Evolutionary conservation across 129 eudicot genomes (phyloP), one percentile per base, ranked within the genome.

Genomic region (Pittosporum tobira): DNA sequence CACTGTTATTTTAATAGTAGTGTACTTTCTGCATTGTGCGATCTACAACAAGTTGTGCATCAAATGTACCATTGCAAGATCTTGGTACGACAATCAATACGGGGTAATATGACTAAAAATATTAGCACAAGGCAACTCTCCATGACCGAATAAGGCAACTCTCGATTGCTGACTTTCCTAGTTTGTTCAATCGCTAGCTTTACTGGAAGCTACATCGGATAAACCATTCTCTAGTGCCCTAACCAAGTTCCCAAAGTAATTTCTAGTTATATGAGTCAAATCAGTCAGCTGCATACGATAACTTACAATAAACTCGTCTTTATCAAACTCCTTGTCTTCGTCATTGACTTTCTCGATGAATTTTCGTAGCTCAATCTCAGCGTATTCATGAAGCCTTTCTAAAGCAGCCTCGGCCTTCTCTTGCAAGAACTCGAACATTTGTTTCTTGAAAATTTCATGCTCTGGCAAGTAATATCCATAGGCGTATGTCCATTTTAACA

Each of bases 221-320:
- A 79, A 71, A 59, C 84, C 84, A 23, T 74, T 74, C 69, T 79
- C 72, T 24, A 79, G 56, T 0, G 77, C 84, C 55, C 69, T 57
- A 15, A 79, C 84, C 72, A 79, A 64, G 42, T 79, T 74, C 54
- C 74, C 77, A 63, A 74, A 79, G 59, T 74, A 79, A 16, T 61
- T 49, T 1, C 72, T 54, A 46, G 84, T 79, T 48, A 79, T 77
- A 15, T n/a, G 63, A 16, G 83, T 77, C 66, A 77, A 63, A 46
- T 38, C 57, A 13, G 56, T 23, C 27, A 77, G 37, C 68, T 68
- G 72, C 0, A 21, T 2, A 20, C 59, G 66, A 45, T 44, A 61
- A 1, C 1, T 13, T 16, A 11, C 16, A 27, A 23, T 25, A 25
- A 14, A n/a, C 5, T 15, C 58, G 1, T 16, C 3, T 5, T 5